Conservation (phyloP, 345 rosid genomes). For the Iberis pinnata region DNA sequence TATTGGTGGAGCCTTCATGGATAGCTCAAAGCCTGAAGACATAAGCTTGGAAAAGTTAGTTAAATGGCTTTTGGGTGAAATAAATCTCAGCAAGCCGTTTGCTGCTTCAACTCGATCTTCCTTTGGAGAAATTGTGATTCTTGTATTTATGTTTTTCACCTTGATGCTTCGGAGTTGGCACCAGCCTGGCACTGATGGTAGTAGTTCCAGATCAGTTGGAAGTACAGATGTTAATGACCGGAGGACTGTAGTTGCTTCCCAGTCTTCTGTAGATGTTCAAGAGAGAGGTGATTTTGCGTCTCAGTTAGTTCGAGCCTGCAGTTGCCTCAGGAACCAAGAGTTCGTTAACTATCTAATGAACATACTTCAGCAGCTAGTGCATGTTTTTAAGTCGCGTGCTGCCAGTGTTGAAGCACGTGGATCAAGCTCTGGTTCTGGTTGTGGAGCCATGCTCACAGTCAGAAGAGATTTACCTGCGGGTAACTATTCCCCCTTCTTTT, state of each 20-base stretch:
- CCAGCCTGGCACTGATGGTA: constrained; percentile 78
- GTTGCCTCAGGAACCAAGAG: constrained; percentile 70
- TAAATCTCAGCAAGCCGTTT: constrained; percentile 65
- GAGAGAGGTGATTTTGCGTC: constrained; percentile 75
- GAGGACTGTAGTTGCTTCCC: constrained; percentile 43
- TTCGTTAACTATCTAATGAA: constrained; percentile 92
- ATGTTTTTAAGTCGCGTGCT: constrained; percentile 71
- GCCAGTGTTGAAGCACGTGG: constrained; percentile 56
- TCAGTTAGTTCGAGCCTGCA: constrained; percentile 77
- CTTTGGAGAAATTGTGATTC: constrained; percentile 84
- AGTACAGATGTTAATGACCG: constrained; percentile 55
- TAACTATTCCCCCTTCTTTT: constrained; percentile 91
- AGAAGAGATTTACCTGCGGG: constrained; percentile 92
- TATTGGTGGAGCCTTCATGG: constrained; percentile 90
- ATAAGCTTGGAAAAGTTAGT: constrained; percentile 79
- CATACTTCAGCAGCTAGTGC: constrained; percentile 84
- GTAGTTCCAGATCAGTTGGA: constrained; percentile 45
- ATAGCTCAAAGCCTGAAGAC: constrained; percentile 77
- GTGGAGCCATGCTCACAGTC: constrained; percentile 84
- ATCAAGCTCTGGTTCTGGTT: constrained; percentile 71
- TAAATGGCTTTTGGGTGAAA: constrained; percentile 83
- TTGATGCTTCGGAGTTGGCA: constrained; percentile 99
- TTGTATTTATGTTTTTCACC: constrained; percentile 96
- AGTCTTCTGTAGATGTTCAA: constrained; percentile 59
- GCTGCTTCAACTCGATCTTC: constrained; percentile 54